Base-by-base conservation (phyloP, 139 green algal genomes). In the Closterium sp. region DNA sequence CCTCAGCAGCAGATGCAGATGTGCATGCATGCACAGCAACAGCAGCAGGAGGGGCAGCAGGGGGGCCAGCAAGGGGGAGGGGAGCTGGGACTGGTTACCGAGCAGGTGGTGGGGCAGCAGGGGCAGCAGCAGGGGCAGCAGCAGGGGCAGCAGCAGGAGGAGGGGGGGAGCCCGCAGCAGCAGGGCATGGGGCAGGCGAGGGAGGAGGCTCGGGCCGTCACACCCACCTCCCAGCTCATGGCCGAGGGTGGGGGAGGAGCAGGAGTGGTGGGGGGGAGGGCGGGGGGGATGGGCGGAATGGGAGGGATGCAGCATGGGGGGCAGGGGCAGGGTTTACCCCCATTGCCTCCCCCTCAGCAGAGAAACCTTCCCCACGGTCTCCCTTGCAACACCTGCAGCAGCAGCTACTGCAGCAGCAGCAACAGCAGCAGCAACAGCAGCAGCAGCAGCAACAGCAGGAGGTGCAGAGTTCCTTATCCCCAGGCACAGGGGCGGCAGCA, bases 141-240 rank as follows among this genome's bases (percentile, higher is more conserved):
- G n/a, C n/a, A n/a, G 85, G 28, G 85, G 85, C 19, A 24, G 85
- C n/a, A 31, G 28, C 28, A 32, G 85, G 85, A 31, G 28, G 28
- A 32, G 85, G 88, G 88, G 22, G 19, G 29, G 45, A 29, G n/a
- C n/a, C 22, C 27, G 28, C 88, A 90, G 88, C 88, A 90, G 88
- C 28, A 73, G 88, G 42, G 29, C n/a, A 29, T 29, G 88, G 42
- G 29, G n/a, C 88, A 90, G 88, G 19, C 1, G 88, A 30, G 28
- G 85, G 28, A 32, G n/a, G 28, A 31, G 21, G 9, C 32, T 1
- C n/a, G 28, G 4, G 62, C 62, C 19, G 62, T 79, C 19, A 79
- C 62, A 4, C 62, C 62, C 62, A 79, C 62, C 17, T 79, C 62
- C 7, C 62, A 79, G 17, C 62, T 79, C 19, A 79, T 79, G 62